Evolutionary conservation across 352 stramenopile genomes (phyloP).

Genomic region (Phytopythium oedochilum): DNA sequence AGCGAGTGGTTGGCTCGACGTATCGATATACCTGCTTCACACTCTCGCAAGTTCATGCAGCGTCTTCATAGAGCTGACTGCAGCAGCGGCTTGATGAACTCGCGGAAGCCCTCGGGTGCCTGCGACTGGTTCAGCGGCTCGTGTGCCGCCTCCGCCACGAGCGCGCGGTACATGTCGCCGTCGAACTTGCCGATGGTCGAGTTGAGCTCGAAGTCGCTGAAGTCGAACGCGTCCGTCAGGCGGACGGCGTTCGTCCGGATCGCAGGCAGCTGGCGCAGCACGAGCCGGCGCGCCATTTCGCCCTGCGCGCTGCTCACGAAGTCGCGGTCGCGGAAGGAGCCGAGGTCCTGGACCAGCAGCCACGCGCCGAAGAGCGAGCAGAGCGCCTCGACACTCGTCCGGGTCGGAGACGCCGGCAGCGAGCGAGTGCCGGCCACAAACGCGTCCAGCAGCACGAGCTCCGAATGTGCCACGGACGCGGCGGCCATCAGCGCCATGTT

Average conservation of each 20-base stretch:
- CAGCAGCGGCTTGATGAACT: constrained; percentile 44
- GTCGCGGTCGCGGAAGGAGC: constrained; percentile 50
- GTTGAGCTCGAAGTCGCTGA: constrained; percentile 57
- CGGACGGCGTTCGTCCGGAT: constrained; percentile 43
- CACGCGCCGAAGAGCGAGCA: constrained; percentile 43
- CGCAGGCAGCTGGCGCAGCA: constrained; percentile 25
- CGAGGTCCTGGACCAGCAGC: constrained; percentile 38
- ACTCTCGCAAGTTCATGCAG: too few species aligned
- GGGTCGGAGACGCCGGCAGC: constrained; percentile 22
- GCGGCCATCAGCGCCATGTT: constrained; percentile 53
- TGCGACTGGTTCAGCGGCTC: constrained; percentile 59
- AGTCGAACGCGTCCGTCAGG: constrained; percentile 32
- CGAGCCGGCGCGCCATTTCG: constrained; percentile 24
- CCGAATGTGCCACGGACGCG: constrained; percentile 36
- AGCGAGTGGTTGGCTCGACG: too few species aligned
- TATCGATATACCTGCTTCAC: too few species aligned
- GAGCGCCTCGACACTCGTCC: constrained; percentile 17
- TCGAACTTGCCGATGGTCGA: constrained; percentile 68
- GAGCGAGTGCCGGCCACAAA: constrained; percentile 21
- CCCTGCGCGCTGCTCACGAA: constrained; percentile 47
- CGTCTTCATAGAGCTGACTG: too few species aligned
- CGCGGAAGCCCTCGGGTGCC: constrained; percentile 47
- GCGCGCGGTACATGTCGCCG: constrained; percentile 61
- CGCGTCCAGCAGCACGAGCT: constrained; percentile 37
- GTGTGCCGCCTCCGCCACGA: constrained; percentile 36